These are phyloP conservation scores for Ophiorrhiza pumila DNA, from an alignment of 257 asterid genomes.

Conservation along the genomic window DNA sequence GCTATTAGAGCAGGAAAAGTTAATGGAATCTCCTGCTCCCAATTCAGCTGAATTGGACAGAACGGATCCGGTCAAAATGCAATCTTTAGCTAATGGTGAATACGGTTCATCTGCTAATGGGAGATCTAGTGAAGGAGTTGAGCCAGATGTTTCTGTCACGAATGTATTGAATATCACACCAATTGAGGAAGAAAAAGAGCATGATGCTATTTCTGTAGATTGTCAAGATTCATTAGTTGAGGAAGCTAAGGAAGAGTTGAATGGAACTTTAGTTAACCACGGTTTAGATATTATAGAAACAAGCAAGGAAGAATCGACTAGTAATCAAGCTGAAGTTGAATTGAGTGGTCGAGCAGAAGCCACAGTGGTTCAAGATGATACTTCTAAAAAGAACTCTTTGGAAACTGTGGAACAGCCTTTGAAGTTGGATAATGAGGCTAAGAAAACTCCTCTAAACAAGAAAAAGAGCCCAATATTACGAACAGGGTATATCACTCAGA, in stretches of 20 bases:
- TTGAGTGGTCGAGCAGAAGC: constrained; percentile 29
- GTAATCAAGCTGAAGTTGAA: constrained; percentile 24
- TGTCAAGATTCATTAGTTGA: constrained; percentile 21
- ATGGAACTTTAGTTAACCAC: constrained; percentile 15
- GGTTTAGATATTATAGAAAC: constrained; percentile 27
- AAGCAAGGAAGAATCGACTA: constrained; percentile 28
- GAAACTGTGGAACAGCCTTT: constrained; percentile 29
- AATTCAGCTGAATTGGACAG: constrained; percentile 27
- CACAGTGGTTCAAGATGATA: constrained; percentile 16
- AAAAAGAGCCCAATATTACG: constrained; percentile 36
- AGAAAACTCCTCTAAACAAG: constrained; percentile 26
- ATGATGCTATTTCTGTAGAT: constrained; percentile 26
- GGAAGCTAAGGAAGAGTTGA: constrained; percentile 33
- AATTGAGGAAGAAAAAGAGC: constrained; percentile 11
- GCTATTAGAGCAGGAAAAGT: constrained; percentile 60
- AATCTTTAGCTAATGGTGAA: constrained; percentile 20
- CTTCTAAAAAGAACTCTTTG: constrained; percentile 17
- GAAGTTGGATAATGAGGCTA: constrained; percentile 28
- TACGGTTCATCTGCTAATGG: constrained; percentile 17
- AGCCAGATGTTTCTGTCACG: constrained; percentile 20
- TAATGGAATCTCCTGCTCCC: constrained; percentile 21
- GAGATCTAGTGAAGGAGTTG: constrained; percentile 30
- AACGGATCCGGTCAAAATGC: constrained; percentile 18
- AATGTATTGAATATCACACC: constrained; percentile 4
- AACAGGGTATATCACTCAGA: constrained; percentile 35